Evolutionary conservation across 495 filamentous ascomycete genomes (phyloP), one percentile per base, ranked within the genome.

Genomic region (Aspergillus campestris): DNA sequence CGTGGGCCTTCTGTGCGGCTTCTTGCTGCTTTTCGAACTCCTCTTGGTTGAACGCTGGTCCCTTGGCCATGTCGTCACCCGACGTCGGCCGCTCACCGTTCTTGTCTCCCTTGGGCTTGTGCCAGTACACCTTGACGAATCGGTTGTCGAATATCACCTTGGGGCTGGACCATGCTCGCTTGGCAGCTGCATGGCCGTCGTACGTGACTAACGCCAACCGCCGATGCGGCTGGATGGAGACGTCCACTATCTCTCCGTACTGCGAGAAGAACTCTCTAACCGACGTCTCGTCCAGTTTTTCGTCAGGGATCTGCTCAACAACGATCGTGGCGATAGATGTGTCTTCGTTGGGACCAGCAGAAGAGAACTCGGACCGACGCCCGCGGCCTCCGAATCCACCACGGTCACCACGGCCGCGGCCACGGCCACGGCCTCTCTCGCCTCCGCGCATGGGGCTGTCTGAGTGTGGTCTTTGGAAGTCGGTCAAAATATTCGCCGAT

Each of bases 101-200:
- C 33, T 50, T 57, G 13, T 72, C 66, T 5, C 65, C 58, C 30
- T 67, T 67, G 13, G 82, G 77, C 51, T 86, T 91, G 61, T 86
- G 77, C 92, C 92, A 98, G 56, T 89, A 98, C 5, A 98, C 89
- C 60, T 95, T 98, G 36, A 98, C 92, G 55, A 98, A 98, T 13
- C 92, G 77, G 51, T 98, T 98, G 50, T 95, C 89, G 55, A 98
- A 98, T 40, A 98, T 88, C 38, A 87, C 86, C 58, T 94, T 94
- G 0, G 92, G 92, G 34, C 88, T 95, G 11, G 82, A 80, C 66
- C 89, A 96, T 2, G 92, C 92, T 12, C 80, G 75, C 50, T 84
- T 81, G 11, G 92, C 92, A 34, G 82, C 70, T 9, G 72, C 73
- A 70, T 84, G 87, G 40, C 71, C 75, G 32, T 81, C 79, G 40